Base-by-base conservation (phyloP, 2,329 filamentous ascomycete species). In the Xylariaceae sp. region DNA sequence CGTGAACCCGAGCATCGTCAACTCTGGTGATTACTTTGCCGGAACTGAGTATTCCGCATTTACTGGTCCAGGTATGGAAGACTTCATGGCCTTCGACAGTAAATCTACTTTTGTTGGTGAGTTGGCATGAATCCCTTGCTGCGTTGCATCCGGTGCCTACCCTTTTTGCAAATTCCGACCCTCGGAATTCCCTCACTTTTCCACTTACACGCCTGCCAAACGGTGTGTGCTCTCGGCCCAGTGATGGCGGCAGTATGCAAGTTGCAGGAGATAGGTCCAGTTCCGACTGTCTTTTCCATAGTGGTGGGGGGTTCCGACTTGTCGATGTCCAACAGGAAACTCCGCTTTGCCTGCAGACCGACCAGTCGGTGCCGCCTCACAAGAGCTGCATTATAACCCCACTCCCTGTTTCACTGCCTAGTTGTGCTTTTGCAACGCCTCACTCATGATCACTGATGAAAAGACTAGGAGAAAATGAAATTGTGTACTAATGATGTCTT, bases 1-100 rank as follows among this genome's bases (percentile, higher is more conserved):
- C 54, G 77, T 88, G 57, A 83, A 81, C 65, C 86, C 87, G 35
- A 76, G 79, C 68, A 88, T 90, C 62, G 82, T 89, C 54, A 79
- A 81, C 66, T 77, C 81, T 61, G 77, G 79, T 69, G 78, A 79
- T 60, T 81, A 81, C 70, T 78, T 76, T 63, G 75, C 80, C 47
- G 82, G 76, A 56, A 71, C 75, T 58, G 80, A 83, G 59, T 84
- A 89, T 68, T 74, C 81, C 49, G 58, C 67, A 53, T 84, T 84
- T 69, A 76, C 82, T 55, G 73, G 71, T 30, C 69, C 73, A 62
- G 73, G 72, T 67, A 77, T 83, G 71, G 81, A 84, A 53, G 80
- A 82, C 61, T 78, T 79, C 63, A 68, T 75, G 64, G 79, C 78
- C 68, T 81, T 82, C 62, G 74, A 78, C 63, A 68, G 72, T 65